phyloP scores from a whole-genome alignment of 192 early-diverging fungal species.

The Entomortierella chlamydospora region DNA sequence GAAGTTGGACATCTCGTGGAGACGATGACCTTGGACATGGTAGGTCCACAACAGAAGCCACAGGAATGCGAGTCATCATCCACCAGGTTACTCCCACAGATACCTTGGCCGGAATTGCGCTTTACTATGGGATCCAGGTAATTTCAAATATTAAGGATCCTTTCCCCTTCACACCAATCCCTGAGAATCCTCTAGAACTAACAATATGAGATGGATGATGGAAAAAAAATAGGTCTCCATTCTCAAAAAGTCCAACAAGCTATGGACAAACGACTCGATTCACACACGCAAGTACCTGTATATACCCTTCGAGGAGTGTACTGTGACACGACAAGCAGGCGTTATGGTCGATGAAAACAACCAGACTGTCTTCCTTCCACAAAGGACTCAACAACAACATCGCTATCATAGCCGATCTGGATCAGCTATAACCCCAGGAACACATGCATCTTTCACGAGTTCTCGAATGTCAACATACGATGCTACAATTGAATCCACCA shows the following conservation, averaged over 20 bases:
- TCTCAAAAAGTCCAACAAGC: slow-evolving; percentile 58
- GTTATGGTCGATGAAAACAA: slow-evolving; percentile 32
- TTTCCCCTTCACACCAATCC: no score
- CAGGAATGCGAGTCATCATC: slow-evolving; percentile 50
- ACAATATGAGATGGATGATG: no score
- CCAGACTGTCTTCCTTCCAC: slow-evolving; percentile 36
- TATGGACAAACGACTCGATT: slow-evolving; percentile 67
- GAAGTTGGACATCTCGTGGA: neutral
- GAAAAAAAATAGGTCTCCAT: slow-evolving; percentile 37
- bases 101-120: slow-evolving; percentile 61
- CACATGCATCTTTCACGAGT: neutral
- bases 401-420: neutral
- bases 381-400: slow-evolving; percentile 10
- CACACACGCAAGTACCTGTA: slow-evolving; percentile 62
- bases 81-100: slow-evolving; percentile 55
- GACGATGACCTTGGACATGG: neutral
- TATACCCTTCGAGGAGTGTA: slow-evolving; percentile 61
- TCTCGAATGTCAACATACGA: slow-evolving; percentile 11
- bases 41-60: neutral
- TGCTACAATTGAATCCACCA: neutral
- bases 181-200: no score
- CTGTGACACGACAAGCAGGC: slow-evolving; percentile 20
- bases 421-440: neutral
- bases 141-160: neutral
- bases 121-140: slow-evolving; percentile 65